Evolutionary conservation across 441 rosid species (phyloP).

Genomic region (Erodium texanum): DNA sequence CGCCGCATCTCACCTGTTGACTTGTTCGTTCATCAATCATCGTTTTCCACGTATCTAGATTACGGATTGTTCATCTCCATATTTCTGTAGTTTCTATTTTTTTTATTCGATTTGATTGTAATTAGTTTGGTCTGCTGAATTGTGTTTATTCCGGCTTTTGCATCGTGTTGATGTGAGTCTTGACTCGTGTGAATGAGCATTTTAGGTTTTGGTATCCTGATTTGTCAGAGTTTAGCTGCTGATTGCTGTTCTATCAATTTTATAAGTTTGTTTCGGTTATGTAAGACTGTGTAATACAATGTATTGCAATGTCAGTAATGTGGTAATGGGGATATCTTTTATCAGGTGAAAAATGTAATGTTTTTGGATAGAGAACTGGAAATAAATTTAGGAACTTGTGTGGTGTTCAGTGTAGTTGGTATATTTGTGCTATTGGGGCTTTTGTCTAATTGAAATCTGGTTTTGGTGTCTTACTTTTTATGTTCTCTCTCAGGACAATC

Average conservation of each 20-base stretch:
- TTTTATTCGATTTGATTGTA: background rate
- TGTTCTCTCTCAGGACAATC: slow-evolving; percentile 13
- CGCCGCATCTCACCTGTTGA: background rate
- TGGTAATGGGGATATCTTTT: background rate
- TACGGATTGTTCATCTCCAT: too few relatives aligned
- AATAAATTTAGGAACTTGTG: background rate
- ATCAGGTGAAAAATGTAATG: background rate
- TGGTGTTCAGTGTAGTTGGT: background rate
- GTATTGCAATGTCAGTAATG: background rate
- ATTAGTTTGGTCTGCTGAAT: background rate
- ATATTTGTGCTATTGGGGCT: background rate
- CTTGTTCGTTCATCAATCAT: background rate
- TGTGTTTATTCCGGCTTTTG: background rate
- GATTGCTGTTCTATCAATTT: background rate
- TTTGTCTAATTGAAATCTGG: background rate
- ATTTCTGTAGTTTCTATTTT: too few relatives aligned
- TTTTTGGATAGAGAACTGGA: background rate
- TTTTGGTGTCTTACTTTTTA: background rate
- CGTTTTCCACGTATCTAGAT: background rate
- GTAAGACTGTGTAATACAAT: background rate
- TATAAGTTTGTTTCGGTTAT: background rate
- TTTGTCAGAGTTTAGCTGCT: background rate
- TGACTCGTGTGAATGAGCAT: background rate
- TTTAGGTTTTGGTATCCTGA: background rate
- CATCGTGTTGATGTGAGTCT: background rate